Evolutionary conservation across 768 basidiomycete species (phyloP).

Genomic region (Lepiota subincarnata): DNA sequence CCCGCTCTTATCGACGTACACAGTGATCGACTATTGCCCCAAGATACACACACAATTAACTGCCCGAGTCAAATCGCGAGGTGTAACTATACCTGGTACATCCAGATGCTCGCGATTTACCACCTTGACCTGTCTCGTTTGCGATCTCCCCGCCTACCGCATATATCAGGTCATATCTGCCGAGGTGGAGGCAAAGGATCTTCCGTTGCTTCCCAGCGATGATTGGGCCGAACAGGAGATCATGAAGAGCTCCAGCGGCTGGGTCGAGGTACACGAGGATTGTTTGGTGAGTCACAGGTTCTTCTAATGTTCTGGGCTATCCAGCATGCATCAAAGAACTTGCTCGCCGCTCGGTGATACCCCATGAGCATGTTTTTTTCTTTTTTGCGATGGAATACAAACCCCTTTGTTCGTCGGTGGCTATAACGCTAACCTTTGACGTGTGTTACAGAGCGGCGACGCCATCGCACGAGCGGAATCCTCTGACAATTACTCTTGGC

Average conservation of each 20-base stretch:
- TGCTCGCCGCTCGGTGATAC: constrained; percentile 5
- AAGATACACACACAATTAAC: constrained; percentile 73
- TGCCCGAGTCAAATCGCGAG: constrained; percentile 53
- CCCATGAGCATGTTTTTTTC: constrained; percentile 3
- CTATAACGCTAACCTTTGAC: constrained; percentile 15
- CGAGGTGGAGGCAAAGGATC: constrained; percentile 58
- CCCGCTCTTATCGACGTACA: background rate
- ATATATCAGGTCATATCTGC: constrained; percentile 55
- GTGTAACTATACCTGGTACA: constrained; percentile 37
- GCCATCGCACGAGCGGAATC: constrained; percentile 31
- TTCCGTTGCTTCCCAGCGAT: constrained; percentile 63
- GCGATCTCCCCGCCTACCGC: constrained; percentile 63
- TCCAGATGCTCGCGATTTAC: constrained; percentile 55
- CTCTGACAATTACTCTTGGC: constrained; percentile 34
- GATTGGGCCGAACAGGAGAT: constrained; percentile 76
- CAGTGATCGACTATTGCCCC: constrained; percentile 8
- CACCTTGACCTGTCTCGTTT: constrained; percentile 66
- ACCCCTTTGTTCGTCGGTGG: constrained; percentile 1
- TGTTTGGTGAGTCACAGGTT: constrained; percentile 55
- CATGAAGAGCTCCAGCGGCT: constrained; percentile 63
- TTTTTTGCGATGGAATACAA: constrained; percentile 12
- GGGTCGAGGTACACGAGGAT: constrained; percentile 66
- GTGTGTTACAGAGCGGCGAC: constrained; percentile 33
- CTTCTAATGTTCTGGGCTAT: constrained; percentile 6
- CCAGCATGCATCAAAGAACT: constrained; percentile 12